Percentiles rank a stretch among this genome's conserved stretches.
phyloP scores from a whole-genome alignment of 345 rosid genomes.

The Aquilaria yunnanensis region DNA sequence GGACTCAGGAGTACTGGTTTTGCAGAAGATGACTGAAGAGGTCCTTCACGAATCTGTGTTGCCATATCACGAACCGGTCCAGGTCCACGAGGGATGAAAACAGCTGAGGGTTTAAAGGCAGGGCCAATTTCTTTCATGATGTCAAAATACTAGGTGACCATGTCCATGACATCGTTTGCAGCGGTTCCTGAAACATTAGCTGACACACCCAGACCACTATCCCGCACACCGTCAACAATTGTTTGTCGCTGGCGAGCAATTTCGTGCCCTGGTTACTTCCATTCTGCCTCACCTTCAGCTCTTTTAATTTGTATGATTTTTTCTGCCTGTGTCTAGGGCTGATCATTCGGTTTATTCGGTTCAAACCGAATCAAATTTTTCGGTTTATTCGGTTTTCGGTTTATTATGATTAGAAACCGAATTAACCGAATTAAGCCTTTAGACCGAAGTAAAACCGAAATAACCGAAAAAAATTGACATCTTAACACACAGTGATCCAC shows the following conservation, averaged over 20 bases:
- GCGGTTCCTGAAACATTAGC: constrained; percentile 31
- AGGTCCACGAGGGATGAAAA: constrained; percentile 36
- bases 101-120: constrained; percentile 30
- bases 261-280: constrained; percentile 30
- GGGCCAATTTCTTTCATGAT: constrained; percentile 36
- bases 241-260: constrained; percentile 34
- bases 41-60: constrained; percentile 34
- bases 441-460: no score
- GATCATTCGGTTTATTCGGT: no score
- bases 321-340: no score
- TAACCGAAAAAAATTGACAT: no score
- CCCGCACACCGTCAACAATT: constrained; percentile 36
- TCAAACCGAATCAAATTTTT: no score
- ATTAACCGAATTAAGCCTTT: no score
- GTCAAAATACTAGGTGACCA: constrained; percentile 34
- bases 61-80: constrained; percentile 36
- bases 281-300: constrained; percentile 37
- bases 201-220: constrained; percentile 32
- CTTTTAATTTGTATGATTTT: constrained; percentile 33
- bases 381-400: no score
- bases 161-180: constrained; percentile 38
- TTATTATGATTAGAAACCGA: no score
- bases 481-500: no score
- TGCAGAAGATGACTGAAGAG: constrained; percentile 22
- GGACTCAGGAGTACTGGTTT: constrained; percentile 12